Percentiles rank a stretch among this genome's conserved stretches.
phyloP scores from a whole-genome alignment of 768 basidiomycete species.

The Tylopilus subfusipes region DNA sequence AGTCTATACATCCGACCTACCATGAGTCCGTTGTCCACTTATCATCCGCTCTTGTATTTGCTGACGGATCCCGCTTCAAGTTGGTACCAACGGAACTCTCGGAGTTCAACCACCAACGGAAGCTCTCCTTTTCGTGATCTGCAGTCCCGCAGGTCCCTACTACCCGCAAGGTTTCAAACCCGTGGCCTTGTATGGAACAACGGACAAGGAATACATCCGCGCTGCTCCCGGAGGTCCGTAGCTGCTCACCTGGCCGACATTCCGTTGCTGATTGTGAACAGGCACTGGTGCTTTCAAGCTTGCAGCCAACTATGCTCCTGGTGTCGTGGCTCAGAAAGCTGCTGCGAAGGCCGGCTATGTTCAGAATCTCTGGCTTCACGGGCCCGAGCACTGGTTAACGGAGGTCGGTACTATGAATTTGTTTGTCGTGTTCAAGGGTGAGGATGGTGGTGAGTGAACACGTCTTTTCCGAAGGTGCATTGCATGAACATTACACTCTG shows the following conservation, averaged over 20 bases:
- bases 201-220: constrained; percentile 62
- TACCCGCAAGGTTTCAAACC: constrained; percentile 89
- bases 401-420: constrained; percentile 92
- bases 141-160: constrained; percentile 70
- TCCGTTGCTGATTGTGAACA: constrained; percentile 24
- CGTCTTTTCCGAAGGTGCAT: neutral
- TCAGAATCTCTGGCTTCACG: constrained; percentile 89
- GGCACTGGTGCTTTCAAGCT: constrained; percentile 87
- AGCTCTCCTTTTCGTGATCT: constrained; percentile 66
- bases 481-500: neutral
- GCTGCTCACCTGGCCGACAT: neutral
- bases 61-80: constrained; percentile 37
- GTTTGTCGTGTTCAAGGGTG: constrained; percentile 73
- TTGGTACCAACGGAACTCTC: constrained; percentile 58
- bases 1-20: constrained; percentile 90
- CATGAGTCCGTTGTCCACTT: constrained; percentile 43
- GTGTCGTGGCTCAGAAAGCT: constrained; percentile 77
- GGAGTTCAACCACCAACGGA: constrained; percentile 58
- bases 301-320: constrained; percentile 86
- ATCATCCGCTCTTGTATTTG: neutral
- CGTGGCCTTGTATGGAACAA: constrained; percentile 80
- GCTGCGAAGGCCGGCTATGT: constrained; percentile 76
- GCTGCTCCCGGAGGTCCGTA: constrained; percentile 75
- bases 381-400: constrained; percentile 50
- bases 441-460: constrained; percentile 53